Evolutionary conservation across 2,329 filamentous ascomycete genomes (phyloP), one percentile per base, ranked within the genome.

Genomic region (Zymoseptoria ardabiliae): DNA sequence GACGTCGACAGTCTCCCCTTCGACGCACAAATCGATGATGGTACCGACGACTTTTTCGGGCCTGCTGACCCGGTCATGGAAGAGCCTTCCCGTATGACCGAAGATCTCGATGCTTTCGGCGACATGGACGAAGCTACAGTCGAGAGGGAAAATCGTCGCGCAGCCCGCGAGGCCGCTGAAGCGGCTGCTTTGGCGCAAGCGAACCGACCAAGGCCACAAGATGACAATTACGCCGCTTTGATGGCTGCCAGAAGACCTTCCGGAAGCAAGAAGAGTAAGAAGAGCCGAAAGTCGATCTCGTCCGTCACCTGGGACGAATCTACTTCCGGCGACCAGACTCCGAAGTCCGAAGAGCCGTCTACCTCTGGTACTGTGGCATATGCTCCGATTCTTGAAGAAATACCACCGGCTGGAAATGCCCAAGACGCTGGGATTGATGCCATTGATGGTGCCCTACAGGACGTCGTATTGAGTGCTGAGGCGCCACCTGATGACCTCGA

Each of bases 381-480:
- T 17, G 35, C 35, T n/a, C 1, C 35, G 35, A 45, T 17, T 17
- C 35, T 13, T 1, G 35, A 45, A 45, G 11, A 45, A n/a, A 13
- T 4, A 9, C 52, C 56, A 2, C 19, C 56, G 10, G 1, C n/a
- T 13, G 30, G 54, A 30, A 23, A 55, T 11, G 19, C 11, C 11
- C 22, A 8, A 11, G 49, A 50, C 13, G 8, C 25, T 45, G 48
- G 23, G 3, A 35, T 57, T 17, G 53, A 49, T n/a, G 11, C 53
- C 10, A 21, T 25, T 13, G 53, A 58, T 20, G 53, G 48, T 17
- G 45, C 20, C 11, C 52, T 19, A 19, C 25, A 10, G 53, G 49
- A 53, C 13, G 4, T 21, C 9, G 23, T 7, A 21, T 7, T 49
- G 20, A 22, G 21, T 23, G 45, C 78, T 76, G 66, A 71, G 75